Base-by-base conservation (phyloP, 139 green algal species). In the Chlamydomonas schloesseri region DNA sequence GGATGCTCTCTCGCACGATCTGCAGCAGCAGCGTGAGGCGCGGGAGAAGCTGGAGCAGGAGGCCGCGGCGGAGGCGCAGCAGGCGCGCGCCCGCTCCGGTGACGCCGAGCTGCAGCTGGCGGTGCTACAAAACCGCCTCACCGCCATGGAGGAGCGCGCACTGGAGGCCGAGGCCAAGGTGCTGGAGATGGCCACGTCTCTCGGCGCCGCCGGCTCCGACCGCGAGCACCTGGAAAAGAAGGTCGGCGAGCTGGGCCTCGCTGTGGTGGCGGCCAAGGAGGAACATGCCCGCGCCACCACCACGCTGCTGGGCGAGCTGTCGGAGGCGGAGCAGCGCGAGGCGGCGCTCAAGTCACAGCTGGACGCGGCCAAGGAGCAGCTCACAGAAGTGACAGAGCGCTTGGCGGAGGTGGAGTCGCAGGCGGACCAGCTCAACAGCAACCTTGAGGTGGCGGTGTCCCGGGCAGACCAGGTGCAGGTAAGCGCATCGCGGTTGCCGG, bases 331-430 rank as follows among this genome's bases (percentile, higher is more conserved):
- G 64, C 13, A 36, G 29, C 64, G 64, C 64, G 64, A 71, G 64
- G 29, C 64, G 13, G n/a, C 64, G 47, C 72, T 79, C 47, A 1
- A 29, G 46, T 8, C 17, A 11, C 73, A 81, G 73, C 73, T 81
- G 31, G 24, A 3, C n/a, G n/a, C 31, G 31, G 31, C 50, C 0
- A 37, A 81, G 73, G 73, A 68, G 31, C 50, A 81, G n/a, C 50
- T 67, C 17, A 2, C 20, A 6, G n/a, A 68, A 31, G 14, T 69
- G 50, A 34, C 50, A 31, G 73, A 81, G 31, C 50, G 53, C 17
- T 31, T 81, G 50, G 73, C 53, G n/a, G 50, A 69, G 21, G 73
- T 50, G 50, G 73, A 81, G 31, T 17, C 31, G 73, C 73, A 53
- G n/a, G 73, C 73, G 29, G 15, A 28, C 0, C 70, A 36, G 23